Evolutionary conservation across 768 basidiomycete genomes (phyloP).

Genomic region (Phylloporus sp.): DNA sequence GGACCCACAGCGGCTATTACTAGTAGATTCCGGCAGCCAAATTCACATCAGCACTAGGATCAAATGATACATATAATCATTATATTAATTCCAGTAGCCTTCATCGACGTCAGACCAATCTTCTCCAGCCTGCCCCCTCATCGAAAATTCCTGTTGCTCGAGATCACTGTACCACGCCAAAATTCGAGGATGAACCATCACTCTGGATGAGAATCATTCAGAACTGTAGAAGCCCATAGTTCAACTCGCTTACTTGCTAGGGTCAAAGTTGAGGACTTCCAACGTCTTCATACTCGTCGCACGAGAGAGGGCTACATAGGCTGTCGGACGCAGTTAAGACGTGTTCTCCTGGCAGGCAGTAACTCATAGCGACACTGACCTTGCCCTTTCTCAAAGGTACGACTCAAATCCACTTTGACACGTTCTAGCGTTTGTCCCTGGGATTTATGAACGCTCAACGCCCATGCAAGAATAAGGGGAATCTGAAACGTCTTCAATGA

Average conservation of each 20-base stretch:
- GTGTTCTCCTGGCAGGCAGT: not conserved
- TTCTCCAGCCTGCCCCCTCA: slow-evolving; percentile 11
- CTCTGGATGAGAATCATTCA: slow-evolving; percentile 36
- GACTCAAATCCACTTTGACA: slow-evolving; percentile 73
- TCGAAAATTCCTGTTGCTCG: slow-evolving; percentile 14
- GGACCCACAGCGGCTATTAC: not conserved
- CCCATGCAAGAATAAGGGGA: slow-evolving; percentile 77
- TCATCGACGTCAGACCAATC: slow-evolving; percentile 32
- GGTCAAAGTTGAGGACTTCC: slow-evolving; percentile 62
- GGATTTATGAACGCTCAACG: slow-evolving; percentile 83
- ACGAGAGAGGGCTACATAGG: slow-evolving; percentile 70
- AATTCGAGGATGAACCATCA: slow-evolving; percentile 62
- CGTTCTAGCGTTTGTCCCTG: slow-evolving; percentile 87
- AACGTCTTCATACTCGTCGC: slow-evolving; percentile 64
- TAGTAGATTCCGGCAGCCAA: no score
- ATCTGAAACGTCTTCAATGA: slow-evolving; percentile 35
- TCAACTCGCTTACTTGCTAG: slow-evolving; percentile 44
- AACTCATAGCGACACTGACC: slow-evolving; percentile 35
- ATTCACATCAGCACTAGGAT: no score
- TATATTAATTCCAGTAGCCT: slow-evolving; percentile 26
- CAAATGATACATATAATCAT: no score
- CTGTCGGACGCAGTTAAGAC: slow-evolving; percentile 29
- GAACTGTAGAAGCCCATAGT: not conserved
- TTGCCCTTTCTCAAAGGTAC: slow-evolving; percentile 80
- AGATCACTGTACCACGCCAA: slow-evolving; percentile 49